Evolutionary conservation across 805 yeast genomes (phyloP).

Genomic region (Pichia manshurica): DNA sequence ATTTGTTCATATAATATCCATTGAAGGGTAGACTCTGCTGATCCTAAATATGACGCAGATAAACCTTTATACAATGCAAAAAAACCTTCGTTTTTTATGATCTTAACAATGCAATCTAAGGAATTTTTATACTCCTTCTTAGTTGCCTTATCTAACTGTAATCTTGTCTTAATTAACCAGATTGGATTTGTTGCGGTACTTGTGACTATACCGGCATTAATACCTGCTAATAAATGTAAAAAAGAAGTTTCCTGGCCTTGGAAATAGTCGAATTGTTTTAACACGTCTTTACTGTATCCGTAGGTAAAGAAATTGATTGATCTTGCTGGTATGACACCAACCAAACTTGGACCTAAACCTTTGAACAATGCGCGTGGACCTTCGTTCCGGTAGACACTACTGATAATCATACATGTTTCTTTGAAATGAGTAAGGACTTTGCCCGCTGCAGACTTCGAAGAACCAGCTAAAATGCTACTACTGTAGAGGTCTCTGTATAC

Average conservation of each 20-base stretch:
- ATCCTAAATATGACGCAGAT: constrained; percentile 90
- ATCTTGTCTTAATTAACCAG: constrained; percentile 92
- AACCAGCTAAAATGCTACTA: constrained; percentile 25
- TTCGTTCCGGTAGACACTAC: constrained; percentile 63
- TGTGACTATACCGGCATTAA: constrained; percentile 88
- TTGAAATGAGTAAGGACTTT: constrained; percentile 56
- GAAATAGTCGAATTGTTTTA: constrained; percentile 56
- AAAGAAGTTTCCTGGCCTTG: constrained; percentile 74
- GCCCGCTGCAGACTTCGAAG: background rate
- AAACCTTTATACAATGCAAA: constrained; percentile 82
- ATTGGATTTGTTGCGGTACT: constrained; percentile 97
- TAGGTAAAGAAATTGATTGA: constrained; percentile 94
- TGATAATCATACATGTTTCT: constrained; percentile 73
- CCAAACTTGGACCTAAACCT: constrained; percentile 94
- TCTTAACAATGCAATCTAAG: constrained; percentile 71
- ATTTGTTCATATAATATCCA: constrained; percentile 97
- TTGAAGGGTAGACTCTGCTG: constrained; percentile 86
- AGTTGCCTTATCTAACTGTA: constrained; percentile 77
- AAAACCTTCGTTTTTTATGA: constrained; percentile 72
- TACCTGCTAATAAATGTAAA: constrained; percentile 82
- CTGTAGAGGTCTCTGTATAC: constrained; percentile 57
- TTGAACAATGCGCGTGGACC: constrained; percentile 85
- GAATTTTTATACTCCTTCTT: constrained; percentile 70
- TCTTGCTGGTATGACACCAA: constrained; percentile 97
- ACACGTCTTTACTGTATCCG: constrained; percentile 80